Evolutionary conservation across 352 stramenopile genomes (phyloP).

Genomic region (Pythium graminicola): DNA sequence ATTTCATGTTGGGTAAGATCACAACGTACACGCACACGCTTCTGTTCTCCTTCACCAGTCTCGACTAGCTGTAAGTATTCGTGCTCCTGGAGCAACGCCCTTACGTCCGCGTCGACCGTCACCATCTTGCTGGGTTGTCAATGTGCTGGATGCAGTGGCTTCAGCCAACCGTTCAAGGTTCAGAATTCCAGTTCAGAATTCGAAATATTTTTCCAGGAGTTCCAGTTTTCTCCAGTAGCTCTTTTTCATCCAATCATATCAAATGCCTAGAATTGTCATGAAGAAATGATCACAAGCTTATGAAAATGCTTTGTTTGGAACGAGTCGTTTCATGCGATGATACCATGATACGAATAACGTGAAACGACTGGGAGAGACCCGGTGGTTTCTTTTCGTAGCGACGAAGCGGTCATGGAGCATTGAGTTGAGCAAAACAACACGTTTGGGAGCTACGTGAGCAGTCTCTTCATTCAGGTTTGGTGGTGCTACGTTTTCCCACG

Average conservation of each 20-base stretch:
- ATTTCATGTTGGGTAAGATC: conserved; percentile 77
- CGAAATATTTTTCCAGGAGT: neutral
- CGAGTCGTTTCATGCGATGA: neutral
- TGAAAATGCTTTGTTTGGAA: neutral
- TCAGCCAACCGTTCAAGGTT: conserved; percentile 13
- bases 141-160: neutral
- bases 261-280: neutral
- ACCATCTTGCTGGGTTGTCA: conserved; percentile 6
- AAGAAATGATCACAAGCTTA: neutral
- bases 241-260: neutral
- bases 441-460: too few species aligned
- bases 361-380: too few species aligned
- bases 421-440: too few species aligned
- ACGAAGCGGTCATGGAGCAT: too few species aligned
- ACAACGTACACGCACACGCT: conserved; percentile 60
- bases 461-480: too few species aligned
- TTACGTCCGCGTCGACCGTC: conserved; percentile 31
- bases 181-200: conserved; percentile 12
- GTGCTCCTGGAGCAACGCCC: conserved; percentile 39
- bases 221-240: neutral
- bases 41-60: conserved; percentile 34
- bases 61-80: conserved; percentile 52
- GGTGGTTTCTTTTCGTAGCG: too few species aligned
- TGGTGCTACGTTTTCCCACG: too few species aligned
- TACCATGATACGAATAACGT: too few species aligned